Evolutionary conservation across 2,329 filamentous ascomycete genomes (phyloP), one percentile per base, ranked within the genome.

Genomic region (Grosmannia serpens): DNA sequence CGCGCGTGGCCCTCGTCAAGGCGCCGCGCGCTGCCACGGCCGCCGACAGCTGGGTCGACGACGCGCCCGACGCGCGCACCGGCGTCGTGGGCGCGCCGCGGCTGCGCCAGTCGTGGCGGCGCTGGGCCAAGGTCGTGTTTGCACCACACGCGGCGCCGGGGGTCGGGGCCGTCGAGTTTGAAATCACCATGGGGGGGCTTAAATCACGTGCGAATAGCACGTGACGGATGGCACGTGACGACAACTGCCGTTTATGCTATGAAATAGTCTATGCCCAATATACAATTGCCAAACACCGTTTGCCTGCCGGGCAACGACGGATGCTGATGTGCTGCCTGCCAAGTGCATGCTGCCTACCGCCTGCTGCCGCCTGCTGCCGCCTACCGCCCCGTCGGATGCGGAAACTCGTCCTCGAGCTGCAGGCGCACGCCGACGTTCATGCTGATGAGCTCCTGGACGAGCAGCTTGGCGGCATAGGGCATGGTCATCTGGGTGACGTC

Each of bases 401-500:
- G 91, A 71, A 99, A 99, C 74, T 97, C 90, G 69, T 99, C 94
- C 67, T 90, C 90, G 64, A 99, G 74, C 76, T 92, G 89, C 73
- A 99, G 77, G 59, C 88, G 81, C 60, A 95, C 92, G 62, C 91
- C 88, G n/a, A 99, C 90, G 71, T 99, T 99, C 94, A 99, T 99
- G 71, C 90, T 95, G 68, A 95, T 86, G 67, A 99, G 74, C 75
- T 99, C 94, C 76, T 99, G 94, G 54, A 97, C 89, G 58, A 99
- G 76, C 69, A 99, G 75, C 79, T 99, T 97, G 1, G 94, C 94
- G 22, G 94, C 94, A 72, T 99, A 99, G 38, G 94, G 94, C 81
- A 99, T 95, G 38, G 87, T 92, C 87, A 99, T 96, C 72, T 88
- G 87, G 20, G 90, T 87, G 29, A 99, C 89, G 33, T 87, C 85